These are phyloP conservation scores for Colletotrichum sp. DNA, from an alignment of 2,329 filamentous ascomycete genomes.

Conservation along the genomic window DNA sequence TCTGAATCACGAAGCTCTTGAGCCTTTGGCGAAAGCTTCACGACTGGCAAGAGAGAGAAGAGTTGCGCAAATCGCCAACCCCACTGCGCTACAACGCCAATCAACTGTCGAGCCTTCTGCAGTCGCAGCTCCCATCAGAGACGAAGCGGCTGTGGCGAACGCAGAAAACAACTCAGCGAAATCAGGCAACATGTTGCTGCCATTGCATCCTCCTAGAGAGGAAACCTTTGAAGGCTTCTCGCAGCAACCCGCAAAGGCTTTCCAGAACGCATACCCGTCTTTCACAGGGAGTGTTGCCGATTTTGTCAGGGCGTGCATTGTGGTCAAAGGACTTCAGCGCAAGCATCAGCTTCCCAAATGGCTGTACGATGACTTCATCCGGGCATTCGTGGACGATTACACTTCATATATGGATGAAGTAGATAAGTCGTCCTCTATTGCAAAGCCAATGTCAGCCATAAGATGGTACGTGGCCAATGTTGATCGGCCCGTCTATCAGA, in stretches of 20 bases:
- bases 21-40: neutral
- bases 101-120: neutral
- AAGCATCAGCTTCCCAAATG: slow-evolving; percentile 41
- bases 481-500: slow-evolving; percentile 24
- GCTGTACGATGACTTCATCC: slow-evolving; percentile 60
- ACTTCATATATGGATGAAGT: slow-evolving; percentile 40
- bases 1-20: neutral
- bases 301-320: slow-evolving; percentile 52
- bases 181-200: neutral
- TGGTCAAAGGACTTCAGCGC: slow-evolving; percentile 42
- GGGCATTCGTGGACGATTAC: slow-evolving; percentile 47
- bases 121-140: neutral
- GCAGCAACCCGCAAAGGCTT: slow-evolving; percentile 41
- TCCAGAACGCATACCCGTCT: slow-evolving; percentile 46
- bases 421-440: slow-evolving; percentile 22
- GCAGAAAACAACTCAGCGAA: neutral
- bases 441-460: slow-evolving; percentile 38
- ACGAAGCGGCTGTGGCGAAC: neutral
- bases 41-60: neutral
- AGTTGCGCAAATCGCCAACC: neutral
- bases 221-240: neutral
- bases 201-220: neutral
- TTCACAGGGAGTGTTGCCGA: slow-evolving; percentile 41
- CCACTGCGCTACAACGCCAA: neutral
- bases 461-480: slow-evolving; percentile 44